Base-by-base conservation (phyloP, 768 basidiomycete genomes). In the Epithele typhae region DNA sequence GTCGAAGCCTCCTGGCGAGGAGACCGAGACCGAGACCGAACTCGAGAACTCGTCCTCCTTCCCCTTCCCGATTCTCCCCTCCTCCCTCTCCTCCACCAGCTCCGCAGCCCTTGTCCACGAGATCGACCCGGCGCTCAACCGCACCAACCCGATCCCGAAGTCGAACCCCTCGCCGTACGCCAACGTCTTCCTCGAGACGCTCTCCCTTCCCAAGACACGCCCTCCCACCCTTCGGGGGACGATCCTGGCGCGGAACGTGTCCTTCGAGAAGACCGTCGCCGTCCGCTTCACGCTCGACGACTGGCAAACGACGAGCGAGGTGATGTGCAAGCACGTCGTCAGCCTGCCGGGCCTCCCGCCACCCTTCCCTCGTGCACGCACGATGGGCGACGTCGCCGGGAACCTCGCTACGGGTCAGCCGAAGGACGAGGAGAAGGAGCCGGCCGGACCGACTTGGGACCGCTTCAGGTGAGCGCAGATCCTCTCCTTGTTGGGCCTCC, bases 231-330 rank as follows among this genome's bases (percentile, higher is more conserved):
- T 96, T 12, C 69, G 74, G 2, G 95, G 95, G 5, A 80, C 86
- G 7, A 67, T 96, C 46, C 76, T 91, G 40, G 91, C 92, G 17
- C 79, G 84, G 54, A 97, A 98, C 63, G 55, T 96, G 43, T 71
- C 87, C 0, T 98, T 87, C 52, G 83, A 88, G 63, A 98, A 98
- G 67, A 73, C 77, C 42, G 84, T 97, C 37, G 82, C 78, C 0
- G 75, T 96, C 0, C 73, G 94, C 1, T 98, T 94, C 63, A 97
- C 95, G 1, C 72, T 95, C 38, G 95, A 97, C 64, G 82, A 87
- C 39, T 98, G 95, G 95, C 81, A 86, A 52, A 98, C 94, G 3
- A 88, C 89, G 0, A 84, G 81, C 35, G 95, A 98, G 62, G 92
- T 96, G 25, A 51, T 59, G 65, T 35, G 84, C 75, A n/a, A 65